A percentile compares a stretch with the other conserved stretches of the same genome.
Evolutionary conservation across 2,329 filamentous ascomycete genomes (phyloP).

Genomic region (Xenoacremonium recifei): DNA sequence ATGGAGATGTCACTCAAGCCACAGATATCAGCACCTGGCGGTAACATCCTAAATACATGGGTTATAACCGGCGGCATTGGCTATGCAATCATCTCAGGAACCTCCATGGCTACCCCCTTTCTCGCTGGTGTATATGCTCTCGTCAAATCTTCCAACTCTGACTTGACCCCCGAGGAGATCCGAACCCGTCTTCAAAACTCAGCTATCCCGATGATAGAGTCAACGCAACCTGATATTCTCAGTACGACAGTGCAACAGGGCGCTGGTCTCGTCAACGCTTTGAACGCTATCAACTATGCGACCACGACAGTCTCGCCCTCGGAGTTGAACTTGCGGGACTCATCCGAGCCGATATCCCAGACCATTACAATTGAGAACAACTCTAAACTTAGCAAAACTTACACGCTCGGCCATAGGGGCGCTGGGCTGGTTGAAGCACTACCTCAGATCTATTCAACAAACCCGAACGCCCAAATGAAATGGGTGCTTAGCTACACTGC

Average conservation of each 20-base stretch:
- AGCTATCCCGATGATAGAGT: constrained; percentile 25
- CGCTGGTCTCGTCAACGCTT: constrained; percentile 31
- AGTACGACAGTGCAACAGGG: constrained; percentile 33
- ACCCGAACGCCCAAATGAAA: not conserved
- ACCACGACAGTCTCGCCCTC: not conserved
- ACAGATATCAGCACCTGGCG: constrained; percentile 32
- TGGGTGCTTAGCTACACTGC: not conserved
- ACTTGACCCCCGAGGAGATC: constrained; percentile 25
- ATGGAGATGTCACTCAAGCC: constrained; percentile 27
- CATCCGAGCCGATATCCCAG: not conserved
- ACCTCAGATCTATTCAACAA: not conserved
- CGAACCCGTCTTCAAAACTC: constrained; percentile 28
- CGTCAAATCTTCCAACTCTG: constrained; percentile 31
- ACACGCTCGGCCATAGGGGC: not conserved
- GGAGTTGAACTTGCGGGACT: not conserved
- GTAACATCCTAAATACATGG: constrained; percentile 33
- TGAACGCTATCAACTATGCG: constrained; percentile 21
- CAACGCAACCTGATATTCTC: constrained; percentile 22
- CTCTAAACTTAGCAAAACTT: not conserved
- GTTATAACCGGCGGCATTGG: constrained; percentile 24
- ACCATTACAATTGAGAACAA: not conserved
- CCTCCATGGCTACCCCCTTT: constrained; percentile 36
- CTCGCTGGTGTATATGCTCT: constrained; percentile 32
- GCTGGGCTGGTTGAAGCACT: not conserved
- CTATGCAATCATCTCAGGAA: constrained; percentile 34